Base-by-base conservation (phyloP, 257 asterid genomes). In the Pogostemon cablin region DNA sequence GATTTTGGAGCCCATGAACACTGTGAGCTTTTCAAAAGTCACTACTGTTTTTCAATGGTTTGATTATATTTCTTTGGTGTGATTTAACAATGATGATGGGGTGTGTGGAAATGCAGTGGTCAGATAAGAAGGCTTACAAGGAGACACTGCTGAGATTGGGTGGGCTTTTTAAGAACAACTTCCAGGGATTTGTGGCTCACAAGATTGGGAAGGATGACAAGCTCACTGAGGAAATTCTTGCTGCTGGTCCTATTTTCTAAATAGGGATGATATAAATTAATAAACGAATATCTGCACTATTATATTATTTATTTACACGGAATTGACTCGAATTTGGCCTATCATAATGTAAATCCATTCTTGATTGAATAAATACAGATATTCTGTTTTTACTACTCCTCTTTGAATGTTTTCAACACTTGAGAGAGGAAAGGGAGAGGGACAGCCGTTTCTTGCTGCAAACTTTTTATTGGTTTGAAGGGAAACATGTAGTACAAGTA, bases 201-300 rank as follows among this genome's bases (percentile, higher is more conserved):
- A 95, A 87, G 84, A 89, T 95, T 60, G 99, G 98, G 39, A 68
- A 84, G 55, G 99, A 91, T 64, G 85, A 75, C 73, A 86, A 75
- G 47, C 82, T 95, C 79, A 90, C 96, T 7, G 86, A 85, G 40
- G 87, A 95, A 70, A 95, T 95, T 78, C 84, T 95, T 62, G 96
- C 95, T 39, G 98, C 97, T 65, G 99, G 99, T 49, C 99, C 99
- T 9, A 80, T 54, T 7, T 84, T 88, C 77, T 91, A 80, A 83
- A 67, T 69, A 3, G 49, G 48, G 60, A 17, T 39, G n/a, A 47
- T 15, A 62, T 32, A 44, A 55, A 12, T 3, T 3, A 57, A 37
- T 32, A 50, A 59, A 68, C 2, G 9, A 67, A 67, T 55, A 9
- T 65, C 63, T 62, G 77, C 59, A 71, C 43, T 12, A 7, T 2